A percentile compares a stretch with the other conserved stretches of the same genome.
phyloP scores from a whole-genome alignment of 176 grass and related monocot genomes.

The Pharus latifolius region DNA sequence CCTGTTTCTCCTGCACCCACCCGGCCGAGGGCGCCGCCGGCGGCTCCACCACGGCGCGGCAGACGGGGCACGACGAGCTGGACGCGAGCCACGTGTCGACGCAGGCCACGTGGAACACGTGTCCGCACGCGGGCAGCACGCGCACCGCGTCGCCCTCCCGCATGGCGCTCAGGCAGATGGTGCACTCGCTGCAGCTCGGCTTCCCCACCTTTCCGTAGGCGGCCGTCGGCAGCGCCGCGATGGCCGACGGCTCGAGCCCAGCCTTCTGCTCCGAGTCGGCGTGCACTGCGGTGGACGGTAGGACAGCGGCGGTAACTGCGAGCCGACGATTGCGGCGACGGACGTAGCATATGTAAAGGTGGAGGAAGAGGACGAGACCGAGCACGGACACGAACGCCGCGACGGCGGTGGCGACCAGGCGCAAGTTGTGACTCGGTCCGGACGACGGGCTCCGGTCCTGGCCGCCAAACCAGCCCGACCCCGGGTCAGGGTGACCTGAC shows the following conservation, averaged over 20 bases:
- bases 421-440: background rate
- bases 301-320: background rate
- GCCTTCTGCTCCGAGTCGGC: background rate
- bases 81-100: constrained; percentile 44
- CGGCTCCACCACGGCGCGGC: constrained; percentile 42
- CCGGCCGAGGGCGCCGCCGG: constrained; percentile 2
- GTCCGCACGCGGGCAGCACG: constrained; percentile 28
- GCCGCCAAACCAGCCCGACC: constrained; percentile 41
- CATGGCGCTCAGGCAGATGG: constrained; percentile 49
- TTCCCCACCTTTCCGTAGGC: background rate
- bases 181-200: constrained; percentile 19
- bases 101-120: constrained; percentile 54
- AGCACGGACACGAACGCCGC: constrained; percentile 32
- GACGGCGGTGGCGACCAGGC: constrained; percentile 25
- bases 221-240: constrained; percentile 35
- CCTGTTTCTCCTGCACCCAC: constrained; percentile 7
- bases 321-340: constrained; percentile 25
- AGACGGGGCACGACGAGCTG: constrained; percentile 52
- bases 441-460: background rate
- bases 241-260: constrained; percentile 34
- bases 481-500: constrained; percentile 13
- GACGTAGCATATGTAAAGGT: constrained; percentile 42
- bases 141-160: constrained; percentile 29
- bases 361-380: constrained; percentile 32
- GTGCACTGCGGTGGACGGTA: background rate